Conservation (phyloP, 805 yeast species). For the Ogataea corticis region DNA sequence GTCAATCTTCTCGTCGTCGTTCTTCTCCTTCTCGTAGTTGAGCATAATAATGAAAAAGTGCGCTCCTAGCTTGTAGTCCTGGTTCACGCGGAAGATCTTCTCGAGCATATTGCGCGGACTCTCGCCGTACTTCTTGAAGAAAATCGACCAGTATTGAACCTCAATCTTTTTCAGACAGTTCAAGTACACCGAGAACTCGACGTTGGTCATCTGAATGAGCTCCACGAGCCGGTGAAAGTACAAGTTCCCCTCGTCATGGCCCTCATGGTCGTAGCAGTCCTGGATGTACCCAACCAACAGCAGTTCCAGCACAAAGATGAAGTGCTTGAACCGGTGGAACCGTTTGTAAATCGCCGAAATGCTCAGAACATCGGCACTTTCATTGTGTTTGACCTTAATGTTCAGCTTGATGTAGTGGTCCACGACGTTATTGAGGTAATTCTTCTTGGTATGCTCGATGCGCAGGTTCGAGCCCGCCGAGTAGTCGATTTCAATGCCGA, state of each 20-base stretch:
- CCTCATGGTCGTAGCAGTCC: slow-evolving; percentile 32
- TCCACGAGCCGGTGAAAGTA: slow-evolving; percentile 34
- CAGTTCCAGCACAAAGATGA: slow-evolving; percentile 50
- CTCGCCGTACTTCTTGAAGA: slow-evolving; percentile 42
- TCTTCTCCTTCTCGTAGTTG: slow-evolving; percentile 44
- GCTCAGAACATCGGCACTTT: slow-evolving; percentile 26
- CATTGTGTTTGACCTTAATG: slow-evolving; percentile 21
- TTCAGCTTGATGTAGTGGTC: slow-evolving; percentile 44
- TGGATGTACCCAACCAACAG: slow-evolving; percentile 43
- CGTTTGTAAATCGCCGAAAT: slow-evolving; percentile 34
- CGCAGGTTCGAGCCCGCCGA: slow-evolving; percentile 24
- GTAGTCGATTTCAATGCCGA: slow-evolving; percentile 50
- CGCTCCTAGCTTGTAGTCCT: slow-evolving; percentile 49
- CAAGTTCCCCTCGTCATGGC: slow-evolving; percentile 25
- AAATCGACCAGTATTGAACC: slow-evolving; percentile 49
- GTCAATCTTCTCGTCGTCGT: slow-evolving; percentile 24
- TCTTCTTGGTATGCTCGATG: slow-evolving; percentile 38
- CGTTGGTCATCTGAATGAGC: slow-evolving; percentile 35
- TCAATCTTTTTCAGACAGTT: slow-evolving; percentile 57
- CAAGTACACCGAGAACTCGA: slow-evolving; percentile 40
- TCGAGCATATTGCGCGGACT: slow-evolving; percentile 48
- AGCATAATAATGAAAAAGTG: slow-evolving; percentile 53
- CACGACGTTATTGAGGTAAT: slow-evolving; percentile 47
- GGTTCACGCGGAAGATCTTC: slow-evolving; percentile 35
- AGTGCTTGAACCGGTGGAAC: slow-evolving; percentile 43